phyloP scores from a whole-genome alignment of 345 rosid species.

The Salix caprea region DNA sequence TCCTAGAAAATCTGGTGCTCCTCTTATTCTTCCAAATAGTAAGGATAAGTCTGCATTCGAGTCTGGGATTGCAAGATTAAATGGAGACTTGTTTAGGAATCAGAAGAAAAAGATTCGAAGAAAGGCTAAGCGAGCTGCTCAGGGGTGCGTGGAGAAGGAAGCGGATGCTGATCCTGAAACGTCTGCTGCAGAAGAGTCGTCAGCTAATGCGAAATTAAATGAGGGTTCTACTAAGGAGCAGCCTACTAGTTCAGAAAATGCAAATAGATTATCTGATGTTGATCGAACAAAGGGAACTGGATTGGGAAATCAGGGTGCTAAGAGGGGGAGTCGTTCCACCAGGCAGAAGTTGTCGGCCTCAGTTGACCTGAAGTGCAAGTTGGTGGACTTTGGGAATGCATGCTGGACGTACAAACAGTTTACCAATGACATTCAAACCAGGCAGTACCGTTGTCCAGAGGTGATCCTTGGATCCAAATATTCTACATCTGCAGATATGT shows the following conservation, averaged over 20 bases:
- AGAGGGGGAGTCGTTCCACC: conserved; percentile 44
- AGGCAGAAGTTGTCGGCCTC: conserved; percentile 48
- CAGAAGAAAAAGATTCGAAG: conserved; percentile 59
- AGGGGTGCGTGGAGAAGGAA: conserved; percentile 49
- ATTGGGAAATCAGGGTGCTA: conserved; percentile 29
- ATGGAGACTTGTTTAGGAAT: conserved; percentile 53
- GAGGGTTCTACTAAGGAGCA: conserved; percentile 31
- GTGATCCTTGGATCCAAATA: conserved; percentile 74
- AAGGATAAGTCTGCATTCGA: conserved; percentile 37
- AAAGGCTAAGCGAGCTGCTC: conserved; percentile 56
- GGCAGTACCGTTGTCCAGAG: conserved; percentile 74
- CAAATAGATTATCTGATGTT: conserved; percentile 32
- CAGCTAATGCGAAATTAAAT: conserved; percentile 21
- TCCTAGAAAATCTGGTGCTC: conserved; percentile 42
- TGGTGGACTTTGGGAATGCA: conserved; percentile 77
- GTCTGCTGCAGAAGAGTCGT: conserved; percentile 32
- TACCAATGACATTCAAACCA: conserved; percentile 69
- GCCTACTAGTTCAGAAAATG: conserved; percentile 28
- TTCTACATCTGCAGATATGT: conserved; percentile 70
- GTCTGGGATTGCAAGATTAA: conserved; percentile 24
- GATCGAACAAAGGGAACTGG: conserved; percentile 34
- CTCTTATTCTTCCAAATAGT: conserved; percentile 42
- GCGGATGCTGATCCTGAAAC: conserved; percentile 34
- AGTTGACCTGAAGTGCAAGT: conserved; percentile 54
- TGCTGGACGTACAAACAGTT: conserved; percentile 83